Evolutionary conservation across 768 basidiomycete species (phyloP).

Genomic region (Floccularia luteovirens): DNA sequence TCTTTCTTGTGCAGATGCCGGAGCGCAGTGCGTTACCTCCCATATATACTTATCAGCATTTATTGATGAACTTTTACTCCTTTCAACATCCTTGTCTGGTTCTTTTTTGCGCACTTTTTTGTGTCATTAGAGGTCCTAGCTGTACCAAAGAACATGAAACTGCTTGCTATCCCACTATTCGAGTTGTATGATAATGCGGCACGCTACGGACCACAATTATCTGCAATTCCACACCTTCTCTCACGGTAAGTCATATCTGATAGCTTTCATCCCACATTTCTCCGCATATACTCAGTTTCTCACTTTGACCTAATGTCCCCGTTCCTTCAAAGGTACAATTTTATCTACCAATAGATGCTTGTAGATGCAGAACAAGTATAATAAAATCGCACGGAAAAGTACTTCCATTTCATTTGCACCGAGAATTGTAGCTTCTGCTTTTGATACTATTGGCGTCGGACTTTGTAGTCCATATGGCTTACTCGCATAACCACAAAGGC

Average conservation of each 20-base stretch:
- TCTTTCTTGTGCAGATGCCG: conserved; percentile 94
- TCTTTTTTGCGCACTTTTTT: background rate
- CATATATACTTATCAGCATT: background rate
- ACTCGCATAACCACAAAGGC: too few species aligned
- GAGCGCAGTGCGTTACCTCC: conserved; percentile 64
- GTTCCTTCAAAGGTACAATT: conserved; percentile 50
- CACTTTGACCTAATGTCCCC: background rate
- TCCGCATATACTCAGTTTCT: background rate
- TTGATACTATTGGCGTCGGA: too few species aligned
- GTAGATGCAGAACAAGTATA: too few species aligned
- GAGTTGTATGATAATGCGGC: conserved; percentile 98
- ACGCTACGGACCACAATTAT: conserved; percentile 89
- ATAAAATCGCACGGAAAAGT: too few species aligned
- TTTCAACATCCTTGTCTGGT: background rate
- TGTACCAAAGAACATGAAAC: conserved; percentile 98
- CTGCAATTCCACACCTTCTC: conserved; percentile 87
- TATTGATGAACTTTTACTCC: background rate
- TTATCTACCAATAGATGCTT: conserved; percentile 64
- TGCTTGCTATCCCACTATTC: conserved; percentile 92
- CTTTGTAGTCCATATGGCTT: too few species aligned
- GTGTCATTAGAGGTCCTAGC: conserved; percentile 74
- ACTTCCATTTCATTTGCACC: too few species aligned
- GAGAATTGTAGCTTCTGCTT: too few species aligned
- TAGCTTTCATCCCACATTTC: conserved; percentile 57
- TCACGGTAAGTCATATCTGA: conserved; percentile 50